Evolutionary conservation across 2,329 filamentous ascomycete genomes (phyloP).

Genomic region (Trichoderma gracile): DNA sequence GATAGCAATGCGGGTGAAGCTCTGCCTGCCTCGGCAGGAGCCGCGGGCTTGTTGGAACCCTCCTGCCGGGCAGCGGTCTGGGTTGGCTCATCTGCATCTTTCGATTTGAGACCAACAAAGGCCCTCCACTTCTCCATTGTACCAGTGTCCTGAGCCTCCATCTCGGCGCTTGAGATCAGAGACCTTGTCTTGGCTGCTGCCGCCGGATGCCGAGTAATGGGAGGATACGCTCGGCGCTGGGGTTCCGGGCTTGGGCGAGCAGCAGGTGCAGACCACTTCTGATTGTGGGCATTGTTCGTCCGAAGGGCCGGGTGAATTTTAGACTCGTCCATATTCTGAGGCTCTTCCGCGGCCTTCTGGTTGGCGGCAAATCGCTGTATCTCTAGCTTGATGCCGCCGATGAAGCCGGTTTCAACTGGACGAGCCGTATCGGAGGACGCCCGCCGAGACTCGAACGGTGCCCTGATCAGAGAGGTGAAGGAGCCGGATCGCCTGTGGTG

Average conservation of each 20-base stretch:
- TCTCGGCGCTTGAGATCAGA: conserved; percentile 34
- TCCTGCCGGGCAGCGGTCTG: conserved; percentile 13
- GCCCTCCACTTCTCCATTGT: conserved; percentile 40
- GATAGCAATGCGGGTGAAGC: neutral
- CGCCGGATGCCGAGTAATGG: conserved; percentile 40
- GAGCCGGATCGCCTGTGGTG: conserved; percentile 42
- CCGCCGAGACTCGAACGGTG: conserved; percentile 40
- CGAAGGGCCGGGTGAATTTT: conserved; percentile 42
- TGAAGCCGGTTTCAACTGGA: conserved; percentile 39
- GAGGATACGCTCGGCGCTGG: conserved; percentile 39
- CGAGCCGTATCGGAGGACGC: conserved; percentile 36
- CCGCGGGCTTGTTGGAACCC: neutral
- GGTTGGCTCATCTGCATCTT: conserved; percentile 14
- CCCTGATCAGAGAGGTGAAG: conserved; percentile 40
- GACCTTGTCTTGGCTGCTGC: conserved; percentile 34
- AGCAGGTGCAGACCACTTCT: conserved; percentile 35
- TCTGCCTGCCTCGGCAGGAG: neutral
- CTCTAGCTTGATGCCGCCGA: conserved; percentile 46
- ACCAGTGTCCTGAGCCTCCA: conserved; percentile 36
- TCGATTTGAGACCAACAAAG: conserved; percentile 33
- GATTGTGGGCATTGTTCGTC: conserved; percentile 30
- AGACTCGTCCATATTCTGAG: conserved; percentile 32
- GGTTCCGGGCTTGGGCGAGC: conserved; percentile 30
- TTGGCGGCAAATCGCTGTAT: conserved; percentile 41
- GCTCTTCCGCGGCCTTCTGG: conserved; percentile 34